Conservation (phyloP, 1,139 yeast genomes). For the Tardiomyces depauwii region DNA sequence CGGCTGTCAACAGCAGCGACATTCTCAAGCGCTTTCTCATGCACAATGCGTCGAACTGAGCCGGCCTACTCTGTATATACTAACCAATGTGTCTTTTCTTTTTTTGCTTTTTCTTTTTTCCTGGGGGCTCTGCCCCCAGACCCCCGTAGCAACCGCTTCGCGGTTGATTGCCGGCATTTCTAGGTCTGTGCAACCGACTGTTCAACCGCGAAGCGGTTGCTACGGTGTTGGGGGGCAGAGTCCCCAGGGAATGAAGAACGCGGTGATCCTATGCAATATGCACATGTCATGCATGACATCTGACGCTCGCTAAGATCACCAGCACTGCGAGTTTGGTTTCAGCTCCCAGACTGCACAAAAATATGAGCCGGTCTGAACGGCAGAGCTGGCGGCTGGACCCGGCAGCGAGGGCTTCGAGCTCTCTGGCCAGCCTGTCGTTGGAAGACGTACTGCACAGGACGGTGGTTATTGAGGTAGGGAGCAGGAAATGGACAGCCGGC, state of each 20-base stretch:
- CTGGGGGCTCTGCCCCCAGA: too few species aligned
- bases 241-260: too few species aligned
- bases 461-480: background rate
- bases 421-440: background rate
- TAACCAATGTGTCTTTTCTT: background rate
- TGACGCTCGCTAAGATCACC: too few species aligned
- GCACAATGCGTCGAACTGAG: constrained; percentile 13
- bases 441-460: background rate
- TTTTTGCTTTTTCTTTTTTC: background rate
- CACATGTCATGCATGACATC: too few species aligned
- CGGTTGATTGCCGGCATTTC: too few species aligned
- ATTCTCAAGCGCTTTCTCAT: constrained; percentile 51
- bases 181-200: too few species aligned
- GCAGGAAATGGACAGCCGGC: background rate
- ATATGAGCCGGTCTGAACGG: background rate
- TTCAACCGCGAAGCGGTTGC: too few species aligned
- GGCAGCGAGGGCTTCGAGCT: background rate
- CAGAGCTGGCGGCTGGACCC: background rate
- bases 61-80: background rate
- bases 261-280: too few species aligned
- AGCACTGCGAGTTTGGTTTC: too few species aligned
- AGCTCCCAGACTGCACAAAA: too few species aligned
- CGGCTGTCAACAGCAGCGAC: constrained; percentile 49
- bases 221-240: too few species aligned
- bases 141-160: too few species aligned